Evolutionary conservation across 176 grass and related monocot genomes (phyloP), one percentile per base, ranked within the genome.

Genomic region (Areca catechu): DNA sequence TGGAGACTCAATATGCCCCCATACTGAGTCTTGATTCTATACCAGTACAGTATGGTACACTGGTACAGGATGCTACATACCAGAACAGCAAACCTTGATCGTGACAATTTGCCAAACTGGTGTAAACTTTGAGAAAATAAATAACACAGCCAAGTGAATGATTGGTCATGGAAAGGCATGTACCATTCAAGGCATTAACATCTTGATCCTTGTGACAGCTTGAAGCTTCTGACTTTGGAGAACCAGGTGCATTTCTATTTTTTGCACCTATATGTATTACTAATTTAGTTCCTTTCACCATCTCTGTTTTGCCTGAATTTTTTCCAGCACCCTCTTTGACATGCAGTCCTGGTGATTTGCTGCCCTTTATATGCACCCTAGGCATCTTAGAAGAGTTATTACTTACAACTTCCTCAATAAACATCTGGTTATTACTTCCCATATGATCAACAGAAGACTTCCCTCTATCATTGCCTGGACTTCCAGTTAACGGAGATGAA

Each of bases 221-320:
- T 34, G 83, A 77, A 47, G 80, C 68, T 83, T 97, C 92, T 58
- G 92, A 84, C 66, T 57, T 90, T 4, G 86, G 83, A 51, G 92
- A 86, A 25, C 75, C 83, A 77, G 58, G 80, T 50, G 55, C 73
- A 78, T 67, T 90, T 83, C 81, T 96, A 69, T 96, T 89, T 65
- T 74, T 77, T 48, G 86, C 69, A 69, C 84, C 62, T 50, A 97
- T 56, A 83, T 98, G 87, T 68, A 98, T 98, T 71, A 98, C 93
- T 63, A 98, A 67, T 68, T 98, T 98, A 20, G 83, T 92, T 27
- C 87, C 84, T 85, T 78, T 88, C 22, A 50, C 70, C 55, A 72
- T 78, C 19, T 97, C 83, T 73, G 51, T 80, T 61, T 90, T 83
- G 48, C 55, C 58, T 61, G 60, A 20, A 72, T 61, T 85, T 73